These are phyloP conservation scores for Aristolochia californica DNA, from an alignment of 164 flowering plant species.

Conservation along the genomic window DNA sequence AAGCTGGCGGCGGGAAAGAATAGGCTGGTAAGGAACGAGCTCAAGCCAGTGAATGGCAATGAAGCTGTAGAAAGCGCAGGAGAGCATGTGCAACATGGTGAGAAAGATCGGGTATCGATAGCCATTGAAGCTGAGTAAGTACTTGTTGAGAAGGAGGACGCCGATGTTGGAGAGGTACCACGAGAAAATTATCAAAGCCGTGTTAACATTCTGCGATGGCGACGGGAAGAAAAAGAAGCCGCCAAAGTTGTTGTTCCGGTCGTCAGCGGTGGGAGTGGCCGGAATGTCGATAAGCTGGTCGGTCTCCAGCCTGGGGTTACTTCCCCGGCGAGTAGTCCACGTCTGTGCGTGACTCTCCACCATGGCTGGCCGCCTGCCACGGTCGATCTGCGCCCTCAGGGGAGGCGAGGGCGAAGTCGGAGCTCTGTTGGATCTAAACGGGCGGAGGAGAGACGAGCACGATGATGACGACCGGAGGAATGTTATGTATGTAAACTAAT, in stretches of 20 bases:
- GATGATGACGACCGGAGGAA: conserved; percentile 14
- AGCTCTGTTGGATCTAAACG: not conserved
- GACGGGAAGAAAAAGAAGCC: conserved; percentile 1
- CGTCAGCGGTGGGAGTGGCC: conserved; percentile 59
- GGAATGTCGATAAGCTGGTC: conserved; percentile 65
- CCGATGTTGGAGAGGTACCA: conserved; percentile 95
- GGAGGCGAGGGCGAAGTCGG: not conserved
- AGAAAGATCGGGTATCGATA: conserved; percentile 84
- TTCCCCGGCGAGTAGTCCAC: conserved; percentile 58
- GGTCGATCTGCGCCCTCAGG: conserved; percentile 1
- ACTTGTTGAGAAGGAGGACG: conserved; percentile 81
- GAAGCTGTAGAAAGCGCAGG: conserved; percentile 57
- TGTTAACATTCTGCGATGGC: conserved; percentile 26
- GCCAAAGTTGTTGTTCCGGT: conserved; percentile 24
- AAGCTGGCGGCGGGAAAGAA: conserved; percentile 56
- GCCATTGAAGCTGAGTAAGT: conserved; percentile 73
- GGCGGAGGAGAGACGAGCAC: not conserved
- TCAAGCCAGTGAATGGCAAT: conserved; percentile 47
- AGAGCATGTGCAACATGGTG: conserved; percentile 82
- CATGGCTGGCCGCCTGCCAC: not conserved
- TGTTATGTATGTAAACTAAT: conserved; percentile 29
- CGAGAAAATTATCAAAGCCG: conserved; percentile 51
- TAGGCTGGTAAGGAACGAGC: conserved; percentile 61
- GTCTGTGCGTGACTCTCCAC: conserved; percentile 41
- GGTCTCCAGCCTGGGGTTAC: conserved; percentile 52